A percentile compares a stretch with the other conserved stretches of the same genome.
Conservation (phyloP, 2,329 filamentous ascomycete species). For the Xylaria sp. region DNA sequence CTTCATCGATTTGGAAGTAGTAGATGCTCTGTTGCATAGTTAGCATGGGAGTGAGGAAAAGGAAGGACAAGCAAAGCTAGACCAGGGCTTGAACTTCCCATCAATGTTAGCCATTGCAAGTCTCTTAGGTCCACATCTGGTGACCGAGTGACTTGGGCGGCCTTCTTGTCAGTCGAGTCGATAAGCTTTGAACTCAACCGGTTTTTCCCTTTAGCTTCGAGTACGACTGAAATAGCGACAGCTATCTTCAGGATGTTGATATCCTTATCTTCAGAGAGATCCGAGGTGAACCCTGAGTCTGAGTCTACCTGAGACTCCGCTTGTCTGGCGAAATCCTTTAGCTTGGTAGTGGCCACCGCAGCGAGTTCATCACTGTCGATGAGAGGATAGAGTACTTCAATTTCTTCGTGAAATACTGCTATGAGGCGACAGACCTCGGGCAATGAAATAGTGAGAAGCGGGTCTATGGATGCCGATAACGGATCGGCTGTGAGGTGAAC, state of each 20-base stretch:
- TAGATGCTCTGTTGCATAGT: background rate
- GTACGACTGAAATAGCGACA: slow-evolving; percentile 1
- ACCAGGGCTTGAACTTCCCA: background rate
- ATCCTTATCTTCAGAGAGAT: background rate
- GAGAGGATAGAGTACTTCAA: slow-evolving; percentile 1
- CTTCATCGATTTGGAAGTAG: slow-evolving; percentile 2
- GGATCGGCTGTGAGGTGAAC: background rate
- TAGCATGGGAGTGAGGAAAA: background rate
- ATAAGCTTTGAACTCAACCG: slow-evolving; percentile 4
- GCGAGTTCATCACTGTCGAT: background rate
- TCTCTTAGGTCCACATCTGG: slow-evolving; percentile 5
- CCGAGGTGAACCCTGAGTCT: background rate
- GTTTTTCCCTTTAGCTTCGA: slow-evolving; percentile 2
- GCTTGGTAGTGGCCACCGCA: background rate
- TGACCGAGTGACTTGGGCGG: slow-evolving; percentile 6
- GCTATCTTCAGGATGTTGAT: background rate
- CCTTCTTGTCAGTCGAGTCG: slow-evolving; percentile 8
- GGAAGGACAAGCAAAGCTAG: background rate
- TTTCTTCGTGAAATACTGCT: slow-evolving; percentile 1
- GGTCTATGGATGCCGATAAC: background rate
- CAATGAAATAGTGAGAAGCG: background rate
- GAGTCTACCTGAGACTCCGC: background rate
- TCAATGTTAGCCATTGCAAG: slow-evolving; percentile 3
- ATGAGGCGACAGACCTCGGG: background rate
- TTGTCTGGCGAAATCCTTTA: background rate